Evolutionary conservation across 495 filamentous ascomycete genomes (phyloP), one percentile per base, ranked within the genome.

Genomic region (Aspergillus funiculosus): DNA sequence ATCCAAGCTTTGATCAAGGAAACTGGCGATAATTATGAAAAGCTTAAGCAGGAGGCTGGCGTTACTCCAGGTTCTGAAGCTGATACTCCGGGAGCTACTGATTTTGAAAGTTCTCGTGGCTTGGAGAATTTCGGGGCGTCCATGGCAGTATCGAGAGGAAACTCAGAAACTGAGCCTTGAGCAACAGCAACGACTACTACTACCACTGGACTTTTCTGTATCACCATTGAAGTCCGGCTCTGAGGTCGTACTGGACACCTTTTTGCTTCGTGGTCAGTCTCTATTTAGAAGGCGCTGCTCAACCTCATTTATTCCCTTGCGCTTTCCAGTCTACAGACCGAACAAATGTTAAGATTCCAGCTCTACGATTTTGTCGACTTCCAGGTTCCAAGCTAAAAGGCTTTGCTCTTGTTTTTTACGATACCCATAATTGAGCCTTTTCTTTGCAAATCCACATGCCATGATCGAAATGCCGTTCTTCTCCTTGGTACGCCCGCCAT

Each of bases 1-100:
- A 83, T 95, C 4, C 89, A 95, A 65, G 73, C 72, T 21, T 67
- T 90, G 46, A 71, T 97, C 41, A 83, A 84, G 58, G 85, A 94
- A 59, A 85, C 89, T 0, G 87, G 86, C 0, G 86, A 86, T 39
- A 79, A 83, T 46, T 94, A 89, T 62, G 79, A 83, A 61, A 75
- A 68, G 50, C 58, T 80, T 37, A 75, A 72, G 43, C 54, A 58
- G 14, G 79, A 83, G 57, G 74, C 70, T 26, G 80, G 73, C 1
- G 57, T 71, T 43, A 60, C 54, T 6, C 54, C 58, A 0, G 57
- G 53, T 3, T 47, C 56, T 1, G 52, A 61, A n/a, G 58, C 51
- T 11, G 50, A 61, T 38, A 32, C 58, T n/a, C 46, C 61, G 17
- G 57, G 43, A 29, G 59, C 38, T 5, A 31, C 57, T 14, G 60